Conservation (phyloP, 495 filamentous ascomycete species). For the Barbatosphaeria neglecta region DNA sequence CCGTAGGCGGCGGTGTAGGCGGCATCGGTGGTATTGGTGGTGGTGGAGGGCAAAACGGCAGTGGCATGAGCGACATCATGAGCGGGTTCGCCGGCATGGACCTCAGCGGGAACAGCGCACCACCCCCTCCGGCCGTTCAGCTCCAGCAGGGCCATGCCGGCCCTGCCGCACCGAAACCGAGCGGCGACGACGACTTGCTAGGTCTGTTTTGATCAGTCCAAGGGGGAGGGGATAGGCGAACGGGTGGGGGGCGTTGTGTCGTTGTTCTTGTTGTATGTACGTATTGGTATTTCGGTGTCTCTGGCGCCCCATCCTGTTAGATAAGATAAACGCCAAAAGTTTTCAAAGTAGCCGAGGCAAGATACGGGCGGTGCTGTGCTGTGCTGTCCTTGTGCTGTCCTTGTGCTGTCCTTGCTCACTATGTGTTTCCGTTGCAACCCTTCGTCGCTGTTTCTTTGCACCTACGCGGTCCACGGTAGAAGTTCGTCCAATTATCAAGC, state of each 20-base stretch:
- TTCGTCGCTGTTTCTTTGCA: too few relatives aligned
- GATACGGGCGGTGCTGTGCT: too few relatives aligned
- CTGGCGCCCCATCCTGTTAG: too few relatives aligned
- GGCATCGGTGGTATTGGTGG: constrained; percentile 13
- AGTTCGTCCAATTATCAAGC: too few relatives aligned
- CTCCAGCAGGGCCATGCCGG: constrained; percentile 28
- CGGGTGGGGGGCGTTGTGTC: neutral
- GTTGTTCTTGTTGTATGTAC: neutral
- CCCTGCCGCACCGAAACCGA: constrained; percentile 33
- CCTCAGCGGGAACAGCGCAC: constrained; percentile 50
- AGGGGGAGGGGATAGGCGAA: neutral
- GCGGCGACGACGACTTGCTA: constrained; percentile 79
- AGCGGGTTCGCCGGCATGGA: constrained; percentile 75
- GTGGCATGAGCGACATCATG: constrained; percentile 52
- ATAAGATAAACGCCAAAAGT: too few relatives aligned
- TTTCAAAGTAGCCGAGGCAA: too few relatives aligned
- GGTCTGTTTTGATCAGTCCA: constrained; percentile 59
- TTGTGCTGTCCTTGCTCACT: too few relatives aligned
- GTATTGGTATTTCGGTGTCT: too few relatives aligned
- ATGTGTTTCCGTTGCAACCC: too few relatives aligned
- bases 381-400: too few relatives aligned
- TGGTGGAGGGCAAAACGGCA: too few relatives aligned
- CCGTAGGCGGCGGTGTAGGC: constrained; percentile 14
- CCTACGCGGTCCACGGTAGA: too few relatives aligned
- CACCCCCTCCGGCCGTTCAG: constrained; percentile 42